Conservation (phyloP, 2,329 filamentous ascomycete species). For the Niveomyces coronatus region DNA sequence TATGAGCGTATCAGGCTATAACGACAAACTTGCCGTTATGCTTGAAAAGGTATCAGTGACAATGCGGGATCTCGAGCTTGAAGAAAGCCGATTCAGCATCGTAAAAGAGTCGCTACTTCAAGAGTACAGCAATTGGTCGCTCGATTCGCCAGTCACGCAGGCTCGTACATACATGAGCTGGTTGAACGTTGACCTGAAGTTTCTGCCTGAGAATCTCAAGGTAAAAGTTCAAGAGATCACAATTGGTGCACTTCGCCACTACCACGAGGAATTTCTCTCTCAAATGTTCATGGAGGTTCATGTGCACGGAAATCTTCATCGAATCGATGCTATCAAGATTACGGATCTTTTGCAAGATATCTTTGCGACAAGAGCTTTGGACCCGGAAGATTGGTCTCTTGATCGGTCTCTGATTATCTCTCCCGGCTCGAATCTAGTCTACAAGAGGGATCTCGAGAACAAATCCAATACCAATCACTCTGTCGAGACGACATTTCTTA, state of each 20-base stretch:
- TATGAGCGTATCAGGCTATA: slow-evolving; percentile 79
- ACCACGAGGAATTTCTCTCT: slow-evolving; percentile 69
- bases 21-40: slow-evolving; percentile 87
- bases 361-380: slow-evolving; percentile 63
- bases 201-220: slow-evolving; percentile 68
- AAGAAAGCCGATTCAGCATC: slow-evolving; percentile 80
- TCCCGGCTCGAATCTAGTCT: slow-evolving; percentile 72
- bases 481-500: slow-evolving; percentile 66
- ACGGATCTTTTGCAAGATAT: slow-evolving; percentile 73
- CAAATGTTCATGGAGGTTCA: slow-evolving; percentile 84
- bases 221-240: slow-evolving; percentile 68
- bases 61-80: slow-evolving; percentile 75
- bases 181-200: slow-evolving; percentile 67
- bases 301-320: slow-evolving; percentile 86
- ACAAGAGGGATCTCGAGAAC: slow-evolving; percentile 70
- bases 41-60: slow-evolving; percentile 79
- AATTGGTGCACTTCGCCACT: slow-evolving; percentile 61
- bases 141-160: slow-evolving; percentile 81
- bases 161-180: slow-evolving; percentile 74
- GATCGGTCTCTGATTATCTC: slow-evolving; percentile 68
- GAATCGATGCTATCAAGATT: slow-evolving; percentile 80
- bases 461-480: slow-evolving; percentile 84
- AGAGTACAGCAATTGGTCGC: slow-evolving; percentile 76
- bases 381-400: slow-evolving; percentile 70
- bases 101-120: slow-evolving; percentile 76